Base-by-base conservation (phyloP, 768 basidiomycete genomes). In the Coprinellus micaceus region DNA sequence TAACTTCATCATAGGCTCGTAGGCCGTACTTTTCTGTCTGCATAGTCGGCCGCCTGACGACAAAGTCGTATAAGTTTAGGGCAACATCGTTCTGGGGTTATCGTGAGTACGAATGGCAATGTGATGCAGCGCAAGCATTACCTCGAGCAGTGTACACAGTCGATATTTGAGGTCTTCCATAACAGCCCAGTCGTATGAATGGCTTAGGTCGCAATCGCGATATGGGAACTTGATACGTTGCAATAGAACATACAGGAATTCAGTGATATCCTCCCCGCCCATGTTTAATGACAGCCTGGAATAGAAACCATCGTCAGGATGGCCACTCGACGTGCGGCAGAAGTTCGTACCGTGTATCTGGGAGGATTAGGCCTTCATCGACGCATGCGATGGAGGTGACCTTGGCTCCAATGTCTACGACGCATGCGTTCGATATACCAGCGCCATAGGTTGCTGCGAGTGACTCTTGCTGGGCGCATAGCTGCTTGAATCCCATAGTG, bases 241-340 rank as follows among this genome's bases (percentile, higher is more conserved):
- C 25, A 98, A 76, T 13, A 97, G 74, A 24, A 89, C 85, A 62
- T 85, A 83, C 43, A 96, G 76, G 64, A 96, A 92, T 59, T 90
- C 86, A 2, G 96, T 97, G 66, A 99, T 88, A 71, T 97, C 97
- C 68, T 98, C 90, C 13, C 96, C 94, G 19, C 94, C 97, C 71
- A 92, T 89, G 63, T 86, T 87, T 46, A 98, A 77, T 24, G 81
- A 77, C 76, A 95, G 85, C 60, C 96, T 84, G 58, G 10, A 45
- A 37, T 19, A 33, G 17, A 46, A 52, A 17, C 24, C 17, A 12
- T 15, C 49, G 19, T 7, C 6, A 30, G 10, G 26, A 22, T 10
- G 60, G 37, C 47, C 17, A 53, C 40, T 47, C 57, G 56, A 57
- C 59, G 50, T 37, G 6, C 26, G 19, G 24, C 9, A 37, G 29